Evolutionary conservation across 495 filamentous ascomycete species (phyloP).

Genomic region (Penicillium bialowiezense): DNA sequence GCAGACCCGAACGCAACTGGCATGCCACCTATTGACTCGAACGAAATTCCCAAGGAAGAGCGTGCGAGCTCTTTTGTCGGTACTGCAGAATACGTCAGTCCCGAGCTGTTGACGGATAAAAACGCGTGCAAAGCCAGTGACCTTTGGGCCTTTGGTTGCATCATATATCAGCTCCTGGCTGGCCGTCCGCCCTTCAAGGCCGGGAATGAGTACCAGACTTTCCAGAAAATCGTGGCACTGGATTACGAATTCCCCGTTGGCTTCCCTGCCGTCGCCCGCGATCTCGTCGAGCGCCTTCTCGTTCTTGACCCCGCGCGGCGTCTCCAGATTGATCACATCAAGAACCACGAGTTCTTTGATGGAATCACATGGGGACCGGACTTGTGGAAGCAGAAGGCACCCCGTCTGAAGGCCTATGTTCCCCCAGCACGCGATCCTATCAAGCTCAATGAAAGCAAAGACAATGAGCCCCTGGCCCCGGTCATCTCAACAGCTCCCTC

Average conservation of each 20-base stretch:
- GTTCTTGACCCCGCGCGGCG: constrained; percentile 85
- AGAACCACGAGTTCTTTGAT: constrained; percentile 97
- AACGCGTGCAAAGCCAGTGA: constrained; percentile 97
- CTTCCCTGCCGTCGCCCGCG: constrained; percentile 83
- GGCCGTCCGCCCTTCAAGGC: constrained; percentile 97
- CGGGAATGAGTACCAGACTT: constrained; percentile 94
- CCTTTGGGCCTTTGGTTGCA: constrained; percentile 99
- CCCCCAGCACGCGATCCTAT: constrained; percentile 80
- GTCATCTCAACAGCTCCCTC: constrained; percentile 48
- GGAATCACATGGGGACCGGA: constrained; percentile 80
- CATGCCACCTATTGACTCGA: constrained; percentile 47
- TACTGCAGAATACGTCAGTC: constrained; percentile 97
- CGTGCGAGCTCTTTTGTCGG: constrained; percentile 94
- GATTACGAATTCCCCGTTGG: constrained; percentile 92
- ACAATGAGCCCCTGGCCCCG: constrained; percentile 45
- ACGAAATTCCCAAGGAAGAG: constrained; percentile 61
- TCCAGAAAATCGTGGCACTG: constrained; percentile 93
- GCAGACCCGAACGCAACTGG: constrained; percentile 41
- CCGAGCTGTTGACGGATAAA: constrained; percentile 91
- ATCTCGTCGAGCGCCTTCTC: constrained; percentile 87
- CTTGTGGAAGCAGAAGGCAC: constrained; percentile 89
- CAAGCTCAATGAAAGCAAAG: constrained; percentile 65
- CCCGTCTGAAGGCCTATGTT: constrained; percentile 81
- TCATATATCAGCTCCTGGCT: constrained; percentile 92
- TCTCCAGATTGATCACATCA: constrained; percentile 94